A percentile compares a stretch with the other conserved stretches of the same genome.
These are phyloP conservation scores for Aspergillus melleus DNA, from an alignment of 2,329 filamentous ascomycete species.

Conservation along the genomic window DNA sequence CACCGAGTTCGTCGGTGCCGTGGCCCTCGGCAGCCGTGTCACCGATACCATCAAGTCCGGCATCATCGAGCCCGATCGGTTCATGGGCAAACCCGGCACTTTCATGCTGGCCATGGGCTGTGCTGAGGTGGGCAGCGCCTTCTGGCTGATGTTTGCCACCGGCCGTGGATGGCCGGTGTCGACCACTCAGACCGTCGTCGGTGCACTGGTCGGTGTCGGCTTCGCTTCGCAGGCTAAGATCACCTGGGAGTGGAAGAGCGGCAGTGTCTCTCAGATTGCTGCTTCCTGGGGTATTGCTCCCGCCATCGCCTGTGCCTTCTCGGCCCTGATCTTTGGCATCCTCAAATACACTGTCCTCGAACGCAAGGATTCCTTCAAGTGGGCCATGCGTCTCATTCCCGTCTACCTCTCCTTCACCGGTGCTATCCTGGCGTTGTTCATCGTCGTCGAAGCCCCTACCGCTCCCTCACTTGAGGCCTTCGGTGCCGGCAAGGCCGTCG, in stretches of 20 bases:
- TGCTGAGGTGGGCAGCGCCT: constrained; percentile 35
- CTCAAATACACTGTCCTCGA: constrained; percentile 54
- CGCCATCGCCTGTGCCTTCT: constrained; percentile 48
- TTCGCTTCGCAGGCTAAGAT: constrained; percentile 25
- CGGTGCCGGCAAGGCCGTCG: constrained; percentile 25
- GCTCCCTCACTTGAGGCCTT: constrained; percentile 26
- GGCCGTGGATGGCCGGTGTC: constrained; percentile 41
- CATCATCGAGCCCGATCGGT: constrained; percentile 43
- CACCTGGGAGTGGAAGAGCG: constrained; percentile 39
- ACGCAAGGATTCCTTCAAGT: constrained; percentile 50
- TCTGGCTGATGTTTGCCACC: constrained; percentile 40
- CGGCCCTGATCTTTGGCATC: constrained; percentile 50
- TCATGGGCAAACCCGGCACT: constrained; percentile 34
- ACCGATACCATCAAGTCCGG: constrained; percentile 47
- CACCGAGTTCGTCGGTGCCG: constrained; percentile 56
- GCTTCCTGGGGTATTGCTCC: constrained; percentile 54
- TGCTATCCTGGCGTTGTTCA: constrained; percentile 57
- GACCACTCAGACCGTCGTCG: constrained; percentile 44
- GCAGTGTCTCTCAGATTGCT: constrained; percentile 50
- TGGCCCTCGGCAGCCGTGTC: constrained; percentile 51
- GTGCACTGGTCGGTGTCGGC: constrained; percentile 34
- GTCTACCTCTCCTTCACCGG: constrained; percentile 52
- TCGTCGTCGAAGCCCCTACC: constrained; percentile 48
- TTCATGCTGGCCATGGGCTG: constrained; percentile 44
- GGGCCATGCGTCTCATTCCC: constrained; percentile 51